Evolutionary conservation across 1,284 basidiomycete species (phyloP).

Genomic region (Ceratobasidium sp.): DNA sequence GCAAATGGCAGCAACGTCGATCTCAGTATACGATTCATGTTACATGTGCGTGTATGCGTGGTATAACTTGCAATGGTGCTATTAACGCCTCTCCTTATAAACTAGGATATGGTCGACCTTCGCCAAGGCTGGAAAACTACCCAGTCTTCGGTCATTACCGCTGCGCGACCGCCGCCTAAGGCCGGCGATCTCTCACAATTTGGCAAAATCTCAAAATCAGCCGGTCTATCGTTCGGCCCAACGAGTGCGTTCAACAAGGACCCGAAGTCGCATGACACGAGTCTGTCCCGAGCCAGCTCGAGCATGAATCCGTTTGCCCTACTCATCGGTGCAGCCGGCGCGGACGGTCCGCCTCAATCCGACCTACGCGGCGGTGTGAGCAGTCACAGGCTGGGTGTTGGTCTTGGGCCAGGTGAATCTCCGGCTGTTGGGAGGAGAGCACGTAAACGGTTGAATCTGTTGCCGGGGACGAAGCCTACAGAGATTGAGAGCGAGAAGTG

Average conservation of each 20-base stretch:
- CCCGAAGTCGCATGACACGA: conserved; percentile 68
- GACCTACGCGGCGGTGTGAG: conserved; percentile 61
- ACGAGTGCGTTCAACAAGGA: conserved; percentile 80
- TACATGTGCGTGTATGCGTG: no score
- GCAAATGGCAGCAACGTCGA: conserved; percentile 66
- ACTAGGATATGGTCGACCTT: no score
- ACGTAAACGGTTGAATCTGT: conserved; percentile 79
- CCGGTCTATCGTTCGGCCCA: conserved; percentile 78
- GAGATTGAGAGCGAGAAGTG: conserved; percentile 63
- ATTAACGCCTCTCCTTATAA: no score
- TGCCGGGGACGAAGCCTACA: conserved; percentile 70
- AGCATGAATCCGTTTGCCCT: conserved; percentile 91
- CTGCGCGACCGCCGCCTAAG: conserved; percentile 72
- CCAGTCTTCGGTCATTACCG: no score
- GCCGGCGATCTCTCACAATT: conserved; percentile 90
- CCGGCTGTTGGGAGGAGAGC: conserved; percentile 64
- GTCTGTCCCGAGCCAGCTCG: conserved; percentile 82
- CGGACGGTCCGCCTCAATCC: conserved; percentile 61
- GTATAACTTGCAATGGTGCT: no score
- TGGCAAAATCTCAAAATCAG: conserved; percentile 81
- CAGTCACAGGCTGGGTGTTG: conserved; percentile 67
- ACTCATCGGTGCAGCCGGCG: conserved; percentile 71
- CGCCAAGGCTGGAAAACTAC: no score
- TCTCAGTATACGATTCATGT: no score
- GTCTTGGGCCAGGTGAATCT: conserved; percentile 58